phyloP scores from a whole-genome alignment of 2,329 filamentous ascomycete species.

The Xylariaceae sp. region DNA sequence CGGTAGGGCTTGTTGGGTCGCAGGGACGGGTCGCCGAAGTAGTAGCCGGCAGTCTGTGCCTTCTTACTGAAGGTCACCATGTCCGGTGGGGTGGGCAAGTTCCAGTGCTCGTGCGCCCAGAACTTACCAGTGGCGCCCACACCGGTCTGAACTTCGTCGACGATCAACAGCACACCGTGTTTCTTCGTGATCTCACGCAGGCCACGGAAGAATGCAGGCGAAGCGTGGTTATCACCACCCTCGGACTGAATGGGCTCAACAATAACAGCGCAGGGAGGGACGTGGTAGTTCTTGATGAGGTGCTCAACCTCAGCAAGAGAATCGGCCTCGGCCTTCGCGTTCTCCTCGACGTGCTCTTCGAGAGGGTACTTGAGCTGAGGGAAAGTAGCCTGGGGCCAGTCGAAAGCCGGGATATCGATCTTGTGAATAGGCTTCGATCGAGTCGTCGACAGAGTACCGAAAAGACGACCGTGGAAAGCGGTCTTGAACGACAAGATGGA shows the following conservation, averaged over 20 bases:
- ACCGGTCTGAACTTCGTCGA: conserved; percentile 91
- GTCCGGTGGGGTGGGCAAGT: conserved; percentile 71
- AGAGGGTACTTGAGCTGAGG: conserved; percentile 82
- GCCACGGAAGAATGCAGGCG: conserved; percentile 77
- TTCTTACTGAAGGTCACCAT: conserved; percentile 97
- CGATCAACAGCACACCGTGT: conserved; percentile 77
- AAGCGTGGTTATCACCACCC: conserved; percentile 91
- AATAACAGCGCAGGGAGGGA: conserved; percentile 74
- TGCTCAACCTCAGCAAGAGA: conserved; percentile 79
- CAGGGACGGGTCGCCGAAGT: conserved; percentile 74
- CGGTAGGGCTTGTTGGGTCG: conserved; percentile 90
- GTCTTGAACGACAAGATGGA: conserved; percentile 87
- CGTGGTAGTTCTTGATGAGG: conserved; percentile 71
- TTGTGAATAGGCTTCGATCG: conserved; percentile 94
- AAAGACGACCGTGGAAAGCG: conserved; percentile 85
- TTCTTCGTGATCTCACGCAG: conserved; percentile 74
- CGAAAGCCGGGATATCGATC: conserved; percentile 87
- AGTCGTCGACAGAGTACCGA: conserved; percentile 81
- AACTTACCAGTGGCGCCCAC: conserved; percentile 90
- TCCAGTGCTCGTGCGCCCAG: conserved; percentile 97
- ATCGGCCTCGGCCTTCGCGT: conserved; percentile 72
- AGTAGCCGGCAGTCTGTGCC: conserved; percentile 89
- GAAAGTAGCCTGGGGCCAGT: conserved; percentile 91
- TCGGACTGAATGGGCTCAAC: conserved; percentile 92
- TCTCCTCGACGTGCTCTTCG: conserved; percentile 71